Evolutionary conservation across 306 rosid species (phyloP).

Genomic region (Luffa aegyptiaca): DNA sequence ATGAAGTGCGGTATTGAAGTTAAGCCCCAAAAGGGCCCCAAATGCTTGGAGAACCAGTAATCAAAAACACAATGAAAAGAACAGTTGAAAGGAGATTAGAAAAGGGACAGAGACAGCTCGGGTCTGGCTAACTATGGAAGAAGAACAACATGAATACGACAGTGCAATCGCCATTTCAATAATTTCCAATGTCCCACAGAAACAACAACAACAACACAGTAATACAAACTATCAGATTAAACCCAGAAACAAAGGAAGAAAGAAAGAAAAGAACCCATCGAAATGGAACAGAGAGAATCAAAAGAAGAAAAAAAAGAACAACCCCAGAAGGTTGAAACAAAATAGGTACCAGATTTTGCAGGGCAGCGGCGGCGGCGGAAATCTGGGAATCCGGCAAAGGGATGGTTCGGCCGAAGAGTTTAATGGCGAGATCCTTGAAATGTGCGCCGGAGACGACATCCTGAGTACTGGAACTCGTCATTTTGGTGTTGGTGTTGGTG

Average conservation of each 20-base stretch:
- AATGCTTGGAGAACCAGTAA: neutral
- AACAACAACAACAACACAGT: neutral
- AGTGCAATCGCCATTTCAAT: neutral
- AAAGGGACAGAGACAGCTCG: neutral
- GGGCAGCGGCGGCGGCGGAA: slow-evolving; percentile 12
- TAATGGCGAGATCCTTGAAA: slow-evolving; percentile 36
- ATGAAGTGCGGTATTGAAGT: neutral
- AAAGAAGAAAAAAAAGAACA: neutral
- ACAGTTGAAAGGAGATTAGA: neutral
- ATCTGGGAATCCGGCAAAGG: slow-evolving; percentile 39
- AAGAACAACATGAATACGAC: neutral
- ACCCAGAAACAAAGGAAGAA: neutral
- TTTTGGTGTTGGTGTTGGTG: neutral
- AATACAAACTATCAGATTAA: neutral
- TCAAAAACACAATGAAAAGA: neutral
- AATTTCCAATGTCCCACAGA: neutral
- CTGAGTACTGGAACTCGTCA: neutral
- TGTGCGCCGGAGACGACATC: neutral
- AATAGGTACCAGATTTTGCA: neutral
- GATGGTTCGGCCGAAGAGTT: slow-evolving; percentile 58
- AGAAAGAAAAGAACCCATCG: neutral
- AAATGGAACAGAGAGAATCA: neutral
- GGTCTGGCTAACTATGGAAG: neutral
- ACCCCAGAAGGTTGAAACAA: neutral
- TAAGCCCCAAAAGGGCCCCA: neutral